Conservation (phyloP, 2,329 filamentous ascomycete species). For the Coniochaeta prunicola region DNA sequence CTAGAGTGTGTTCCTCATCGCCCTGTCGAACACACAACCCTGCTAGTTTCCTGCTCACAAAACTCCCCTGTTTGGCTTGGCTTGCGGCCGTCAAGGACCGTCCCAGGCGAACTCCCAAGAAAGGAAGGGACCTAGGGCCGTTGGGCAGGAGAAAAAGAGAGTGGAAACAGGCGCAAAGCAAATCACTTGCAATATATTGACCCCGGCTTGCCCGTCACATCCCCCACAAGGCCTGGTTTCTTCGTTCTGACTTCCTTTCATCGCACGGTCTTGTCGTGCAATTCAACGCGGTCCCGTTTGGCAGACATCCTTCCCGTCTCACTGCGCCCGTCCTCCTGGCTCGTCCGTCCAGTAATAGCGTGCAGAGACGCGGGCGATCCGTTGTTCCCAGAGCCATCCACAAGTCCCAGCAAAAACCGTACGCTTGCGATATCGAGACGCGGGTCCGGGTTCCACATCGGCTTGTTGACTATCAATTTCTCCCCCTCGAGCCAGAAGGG, state of each 20-base stretch:
- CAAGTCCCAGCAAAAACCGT: not conserved
- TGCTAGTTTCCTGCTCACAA: not conserved
- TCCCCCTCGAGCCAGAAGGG: not conserved
- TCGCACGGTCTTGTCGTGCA: constrained; percentile 10
- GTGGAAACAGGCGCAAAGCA: not conserved
- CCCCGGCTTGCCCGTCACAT: constrained; percentile 1
- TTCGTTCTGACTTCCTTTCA: not conserved
- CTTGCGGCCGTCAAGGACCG: not conserved
- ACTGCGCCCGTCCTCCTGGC: not conserved
- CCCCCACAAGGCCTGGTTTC: not conserved
- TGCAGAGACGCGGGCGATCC: not conserved
- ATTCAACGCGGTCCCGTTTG: constrained; percentile 6
- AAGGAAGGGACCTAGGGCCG: not conserved
- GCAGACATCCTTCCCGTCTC: not conserved
- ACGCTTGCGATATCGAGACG: not conserved
- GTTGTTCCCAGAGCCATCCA: not conserved
- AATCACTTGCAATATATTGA: constrained; percentile 4
- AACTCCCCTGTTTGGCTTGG: not conserved
- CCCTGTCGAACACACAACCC: not conserved
- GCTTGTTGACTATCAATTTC: not conserved
- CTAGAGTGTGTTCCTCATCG: not conserved
- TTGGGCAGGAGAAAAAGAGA: not conserved
- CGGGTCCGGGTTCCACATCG: not conserved
- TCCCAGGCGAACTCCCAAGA: not conserved
- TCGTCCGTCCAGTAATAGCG: not conserved